phyloP scores from a whole-genome alignment of 805 yeast genomes.

The Cyberlindnera japonica region DNA sequence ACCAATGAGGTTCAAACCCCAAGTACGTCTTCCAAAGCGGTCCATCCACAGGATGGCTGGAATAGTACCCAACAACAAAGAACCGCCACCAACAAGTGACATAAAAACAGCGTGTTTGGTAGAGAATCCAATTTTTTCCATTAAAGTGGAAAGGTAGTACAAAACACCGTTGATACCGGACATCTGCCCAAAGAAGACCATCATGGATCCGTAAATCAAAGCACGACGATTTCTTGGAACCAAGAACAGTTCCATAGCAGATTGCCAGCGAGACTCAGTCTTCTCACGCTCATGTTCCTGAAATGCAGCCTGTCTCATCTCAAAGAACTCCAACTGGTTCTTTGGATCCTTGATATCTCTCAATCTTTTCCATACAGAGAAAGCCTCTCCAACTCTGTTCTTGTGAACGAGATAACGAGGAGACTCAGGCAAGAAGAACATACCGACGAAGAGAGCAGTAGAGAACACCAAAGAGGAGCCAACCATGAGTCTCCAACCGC shows the following conservation, averaged over 20 bases:
- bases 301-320: conserved; percentile 49
- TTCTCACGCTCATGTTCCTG: conserved; percentile 41
- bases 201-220: conserved; percentile 50
- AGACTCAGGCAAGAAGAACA: conserved; percentile 56
- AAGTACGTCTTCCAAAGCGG: conserved; percentile 51
- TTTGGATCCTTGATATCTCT: conserved; percentile 43
- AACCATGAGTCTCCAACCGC: conserved; percentile 64
- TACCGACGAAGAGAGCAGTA: conserved; percentile 44
- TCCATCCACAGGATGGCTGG: conserved; percentile 63
- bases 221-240: conserved; percentile 61
- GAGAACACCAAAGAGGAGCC: conserved; percentile 62
- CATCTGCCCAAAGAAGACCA: conserved; percentile 60
- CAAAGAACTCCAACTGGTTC: conserved; percentile 52
- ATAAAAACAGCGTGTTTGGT: conserved; percentile 52
- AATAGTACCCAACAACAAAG: conserved; percentile 58
- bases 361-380: conserved; percentile 51
- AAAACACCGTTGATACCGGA: conserved; percentile 66
- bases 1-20: conserved; percentile 57
- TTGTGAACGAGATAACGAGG: conserved; percentile 56
- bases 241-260: conserved; percentile 48
- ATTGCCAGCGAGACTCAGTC: conserved; percentile 35
- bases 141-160: conserved; percentile 59
- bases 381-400: conserved; percentile 49
- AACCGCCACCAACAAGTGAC: conserved; percentile 69
- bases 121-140: conserved; percentile 52